Evolutionary conservation across 2,329 filamentous ascomycete genomes (phyloP).

Genomic region (Neophaeococcomyces mojaviensis): DNA sequence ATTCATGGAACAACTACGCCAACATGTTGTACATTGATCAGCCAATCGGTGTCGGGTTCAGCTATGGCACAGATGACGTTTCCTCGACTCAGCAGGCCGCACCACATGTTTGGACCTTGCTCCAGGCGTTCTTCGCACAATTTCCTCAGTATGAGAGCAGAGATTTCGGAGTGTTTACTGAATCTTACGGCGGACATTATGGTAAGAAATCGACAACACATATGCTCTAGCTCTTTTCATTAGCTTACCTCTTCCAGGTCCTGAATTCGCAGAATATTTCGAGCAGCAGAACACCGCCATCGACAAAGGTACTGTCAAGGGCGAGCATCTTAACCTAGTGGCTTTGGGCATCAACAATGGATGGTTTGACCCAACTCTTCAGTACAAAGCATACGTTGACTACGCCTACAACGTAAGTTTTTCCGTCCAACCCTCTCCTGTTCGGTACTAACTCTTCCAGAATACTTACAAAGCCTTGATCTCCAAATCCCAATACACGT

Average conservation of each 20-base stretch:
- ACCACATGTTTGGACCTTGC: neutral
- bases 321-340: neutral
- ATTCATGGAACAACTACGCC: slow-evolving; percentile 54
- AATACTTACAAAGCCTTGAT: slow-evolving; percentile 38
- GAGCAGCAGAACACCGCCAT: slow-evolving; percentile 24
- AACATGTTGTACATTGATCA: slow-evolving; percentile 58
- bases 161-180: slow-evolving; percentile 30
- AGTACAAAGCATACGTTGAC: slow-evolving; percentile 37
- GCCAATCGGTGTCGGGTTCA: slow-evolving; percentile 52
- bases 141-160: slow-evolving; percentile 51
- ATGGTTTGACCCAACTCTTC: slow-evolving; percentile 39
- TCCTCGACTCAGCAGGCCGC: neutral
- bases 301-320: slow-evolving; percentile 15
- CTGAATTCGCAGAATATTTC: slow-evolving; percentile 23
- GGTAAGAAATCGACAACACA: too few species aligned
- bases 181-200: slow-evolving; percentile 25
- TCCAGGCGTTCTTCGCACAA: neutral
- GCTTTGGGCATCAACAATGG: slow-evolving; percentile 42
- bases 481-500: slow-evolving; percentile 27
- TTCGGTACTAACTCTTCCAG: too few species aligned
- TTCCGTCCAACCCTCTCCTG: too few species aligned
- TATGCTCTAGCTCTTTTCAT: too few species aligned
- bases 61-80: slow-evolving; percentile 36
- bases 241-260: slow-evolving; percentile 7
- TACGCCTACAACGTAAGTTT: slow-evolving; percentile 35